Conservation (phyloP, 768 basidiomycete species). For the Ramaria rubella region DNA sequence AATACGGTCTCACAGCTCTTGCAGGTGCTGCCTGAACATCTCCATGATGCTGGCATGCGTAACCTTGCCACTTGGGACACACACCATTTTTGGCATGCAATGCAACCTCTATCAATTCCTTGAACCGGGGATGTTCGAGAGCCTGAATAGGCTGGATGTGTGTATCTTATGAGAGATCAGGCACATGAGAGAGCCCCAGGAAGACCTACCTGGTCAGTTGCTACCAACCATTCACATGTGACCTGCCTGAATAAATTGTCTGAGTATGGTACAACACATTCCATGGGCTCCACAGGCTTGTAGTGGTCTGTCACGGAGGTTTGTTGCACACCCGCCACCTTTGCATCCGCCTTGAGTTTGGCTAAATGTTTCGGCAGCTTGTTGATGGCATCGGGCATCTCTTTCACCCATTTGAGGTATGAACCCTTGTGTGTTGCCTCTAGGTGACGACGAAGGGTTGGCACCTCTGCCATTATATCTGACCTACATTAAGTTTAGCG, state of each 20-base stretch:
- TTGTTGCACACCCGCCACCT: no score
- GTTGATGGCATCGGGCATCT: no score
- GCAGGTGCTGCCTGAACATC: slow-evolving; percentile 22
- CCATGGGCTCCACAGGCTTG: no score
- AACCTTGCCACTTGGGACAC: slow-evolving; percentile 25
- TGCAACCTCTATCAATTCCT: slow-evolving; percentile 32
- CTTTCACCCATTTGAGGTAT: no score
- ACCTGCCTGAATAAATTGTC: slow-evolving; percentile 24
- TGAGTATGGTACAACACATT: slow-evolving; percentile 23
- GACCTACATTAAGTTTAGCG: no score
- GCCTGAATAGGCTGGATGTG: slow-evolving; percentile 19
- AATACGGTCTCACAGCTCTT: neutral
- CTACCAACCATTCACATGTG: slow-evolving; percentile 32
- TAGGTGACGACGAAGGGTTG: no score
- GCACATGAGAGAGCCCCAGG: no score
- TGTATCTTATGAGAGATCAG: neutral
- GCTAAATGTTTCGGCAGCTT: no score
- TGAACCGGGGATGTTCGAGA: slow-evolving; percentile 28
- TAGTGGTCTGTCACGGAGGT: no score
- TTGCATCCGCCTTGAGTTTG: no score
- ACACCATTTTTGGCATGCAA: slow-evolving; percentile 29
- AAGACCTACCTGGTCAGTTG: slow-evolving; percentile 31
- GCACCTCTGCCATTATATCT: no score
- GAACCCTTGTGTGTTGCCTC: no score
- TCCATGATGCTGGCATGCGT: slow-evolving; percentile 24